Base-by-base conservation (phyloP, 306 rosid species). In the Quercus berberidifolia region DNA sequence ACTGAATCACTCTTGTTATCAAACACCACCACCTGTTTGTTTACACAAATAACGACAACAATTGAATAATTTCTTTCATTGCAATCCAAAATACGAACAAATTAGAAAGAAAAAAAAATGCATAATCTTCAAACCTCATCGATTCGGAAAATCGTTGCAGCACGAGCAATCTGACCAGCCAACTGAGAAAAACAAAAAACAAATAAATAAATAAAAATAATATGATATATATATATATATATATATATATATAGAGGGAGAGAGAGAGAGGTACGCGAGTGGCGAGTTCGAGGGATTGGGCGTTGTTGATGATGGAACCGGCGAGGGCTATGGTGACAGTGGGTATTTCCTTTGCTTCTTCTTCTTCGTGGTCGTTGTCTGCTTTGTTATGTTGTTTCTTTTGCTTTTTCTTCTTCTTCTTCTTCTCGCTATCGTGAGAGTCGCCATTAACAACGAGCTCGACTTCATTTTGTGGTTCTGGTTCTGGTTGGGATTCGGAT, bases 111-210 rank as follows among this genome's bases (percentile, higher is more conserved):
- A 38, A 38, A 38, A 35, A 38, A 49, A 49, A 49, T 12, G 54
- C 54, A 49, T 12, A 49, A 83, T 25, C 69, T 30, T 81, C 6
- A 76, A 28, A 94, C 99, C 98, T 96, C 99, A 23, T 93, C 86
- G 78, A 95, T 88, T 83, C 96, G 91, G 79, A 95, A 95, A 90
- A 96, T 93, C 15, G 99, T 91, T 18, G 95, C 93, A 7, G 99
- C 99, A 31, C 99, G 99, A 69, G 99, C 97, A 46, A 96, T 91
- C 85, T 91, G 97, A 81, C 99, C 91, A 84, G 97, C 98, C 87
- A 96, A 80, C 99, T 96, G 86, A 65, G 73, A 86, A 38, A 74
- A 56, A 30, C 1, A 69, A 55, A 3, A 21, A 71, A 14, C 33
- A 35, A 28, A 68, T 0, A 41, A 28, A 58, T 41, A 41, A 43